phyloP scores from a whole-genome alignment of 2,329 filamentous ascomycete genomes.

The Raffaelea ambrosiae region DNA sequence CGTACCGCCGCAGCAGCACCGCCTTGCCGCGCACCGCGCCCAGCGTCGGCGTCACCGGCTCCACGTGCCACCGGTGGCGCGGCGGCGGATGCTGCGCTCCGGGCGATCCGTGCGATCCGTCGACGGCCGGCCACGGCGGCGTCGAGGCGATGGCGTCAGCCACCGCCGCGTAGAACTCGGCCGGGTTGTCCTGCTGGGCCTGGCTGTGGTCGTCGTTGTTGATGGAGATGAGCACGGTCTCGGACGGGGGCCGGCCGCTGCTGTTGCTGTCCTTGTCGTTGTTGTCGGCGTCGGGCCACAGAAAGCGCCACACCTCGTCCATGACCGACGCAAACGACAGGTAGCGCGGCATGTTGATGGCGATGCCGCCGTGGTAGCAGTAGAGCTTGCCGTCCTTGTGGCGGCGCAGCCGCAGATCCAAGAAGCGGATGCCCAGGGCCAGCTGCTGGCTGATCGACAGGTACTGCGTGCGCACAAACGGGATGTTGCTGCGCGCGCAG shows the following conservation, averaged over 20 bases:
- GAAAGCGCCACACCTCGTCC: slow-evolving; percentile 49
- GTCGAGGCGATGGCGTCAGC: slow-evolving; percentile 47
- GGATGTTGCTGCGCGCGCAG: slow-evolving; percentile 30
- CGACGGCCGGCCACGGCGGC: slow-evolving; percentile 16
- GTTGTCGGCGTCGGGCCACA: slow-evolving; percentile 32
- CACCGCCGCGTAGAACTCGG: slow-evolving; percentile 30
- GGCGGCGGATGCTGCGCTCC: no score
- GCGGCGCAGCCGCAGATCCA: slow-evolving; percentile 47
- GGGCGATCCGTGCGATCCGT: no score
- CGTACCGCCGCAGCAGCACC: slow-evolving; percentile 55
- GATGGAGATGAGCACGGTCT: slow-evolving; percentile 59
- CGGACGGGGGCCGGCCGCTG: no score
- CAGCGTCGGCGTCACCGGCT: slow-evolving; percentile 49
- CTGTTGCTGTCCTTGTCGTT: no score
- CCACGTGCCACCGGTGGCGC: slow-evolving; percentile 49
- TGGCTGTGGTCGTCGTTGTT: slow-evolving; percentile 60
- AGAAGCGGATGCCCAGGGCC: slow-evolving; percentile 63
- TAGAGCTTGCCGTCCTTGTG: slow-evolving; percentile 39
- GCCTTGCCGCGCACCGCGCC: slow-evolving; percentile 58
- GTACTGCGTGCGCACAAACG: slow-evolving; percentile 65
- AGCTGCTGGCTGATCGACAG: slow-evolving; percentile 55
- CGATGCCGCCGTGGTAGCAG: slow-evolving; percentile 64
- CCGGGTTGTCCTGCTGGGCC: slow-evolving; percentile 38
- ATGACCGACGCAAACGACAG: slow-evolving; percentile 56
- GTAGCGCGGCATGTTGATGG: slow-evolving; percentile 54